Evolutionary conservation across 75 land plant genomes (phyloP).

Genomic region (Cupressus sempervirens): DNA sequence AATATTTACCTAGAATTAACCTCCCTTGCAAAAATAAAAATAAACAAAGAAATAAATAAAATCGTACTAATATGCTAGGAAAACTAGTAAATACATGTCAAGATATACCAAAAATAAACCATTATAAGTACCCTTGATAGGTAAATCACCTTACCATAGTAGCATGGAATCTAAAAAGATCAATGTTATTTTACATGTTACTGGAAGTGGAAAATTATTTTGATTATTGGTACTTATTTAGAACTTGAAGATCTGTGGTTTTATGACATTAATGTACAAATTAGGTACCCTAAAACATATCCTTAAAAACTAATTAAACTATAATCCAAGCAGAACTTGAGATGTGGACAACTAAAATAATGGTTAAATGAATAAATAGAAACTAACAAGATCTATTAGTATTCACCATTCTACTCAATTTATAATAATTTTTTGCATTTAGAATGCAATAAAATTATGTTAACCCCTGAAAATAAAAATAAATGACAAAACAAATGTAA

Average conservation of each 20-base stretch:
- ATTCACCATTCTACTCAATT: too few relatives aligned
- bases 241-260: slow-evolving; percentile 18
- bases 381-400: background rate
- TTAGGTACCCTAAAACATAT: background rate
- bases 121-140: too few relatives aligned
- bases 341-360: background rate
- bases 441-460: too few relatives aligned
- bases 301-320: background rate
- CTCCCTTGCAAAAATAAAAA: too few relatives aligned
- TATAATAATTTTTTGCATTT: too few relatives aligned
- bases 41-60: too few relatives aligned
- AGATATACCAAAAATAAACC: too few relatives aligned
- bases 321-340: background rate
- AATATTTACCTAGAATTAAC: too few relatives aligned
- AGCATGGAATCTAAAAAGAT: slow-evolving; percentile 31
- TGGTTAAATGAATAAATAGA: background rate
- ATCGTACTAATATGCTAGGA: too few relatives aligned
- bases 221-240: slow-evolving; percentile 26
- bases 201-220: slow-evolving; percentile 38
- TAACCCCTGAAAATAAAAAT: too few relatives aligned
- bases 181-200: slow-evolving; percentile 41
- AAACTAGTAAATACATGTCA: too few relatives aligned
- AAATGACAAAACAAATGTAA: too few relatives aligned
- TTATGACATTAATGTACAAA: background rate
- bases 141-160: background rate